phyloP scores from a whole-genome alignment of 768 basidiomycete species.

The Chalciporus pseudorubinellus region DNA sequence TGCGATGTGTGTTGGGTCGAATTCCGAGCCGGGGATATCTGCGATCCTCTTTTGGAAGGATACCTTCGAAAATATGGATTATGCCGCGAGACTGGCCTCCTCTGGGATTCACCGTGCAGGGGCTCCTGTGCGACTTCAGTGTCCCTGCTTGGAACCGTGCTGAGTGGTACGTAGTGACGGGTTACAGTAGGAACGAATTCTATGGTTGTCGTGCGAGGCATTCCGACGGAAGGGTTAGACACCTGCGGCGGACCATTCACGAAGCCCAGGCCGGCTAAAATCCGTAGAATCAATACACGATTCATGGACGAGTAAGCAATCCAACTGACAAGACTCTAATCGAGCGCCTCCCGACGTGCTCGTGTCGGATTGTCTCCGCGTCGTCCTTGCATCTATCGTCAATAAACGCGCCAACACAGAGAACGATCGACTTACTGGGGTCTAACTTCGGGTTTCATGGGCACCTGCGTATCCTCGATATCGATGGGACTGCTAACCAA shows the following conservation, averaged over 20 bases:
- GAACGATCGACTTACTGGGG: slow-evolving; percentile 11
- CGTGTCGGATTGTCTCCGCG: slow-evolving; percentile 37
- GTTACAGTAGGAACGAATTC: slow-evolving; percentile 48
- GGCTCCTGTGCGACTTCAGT: slow-evolving; percentile 11
- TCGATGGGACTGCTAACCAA: neutral
- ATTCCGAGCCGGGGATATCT: slow-evolving; percentile 14
- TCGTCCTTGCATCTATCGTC: slow-evolving; percentile 2
- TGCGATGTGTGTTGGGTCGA: slow-evolving; percentile 14
- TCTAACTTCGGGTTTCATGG: neutral
- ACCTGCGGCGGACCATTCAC: slow-evolving; percentile 2
- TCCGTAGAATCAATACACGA: slow-evolving; percentile 1
- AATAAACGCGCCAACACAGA: neutral
- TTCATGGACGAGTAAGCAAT: neutral
- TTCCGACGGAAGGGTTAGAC: slow-evolving; percentile 12
- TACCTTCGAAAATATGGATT: slow-evolving; percentile 15
- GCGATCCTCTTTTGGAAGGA: slow-evolving; percentile 11
- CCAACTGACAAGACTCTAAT: slow-evolving; percentile 10
- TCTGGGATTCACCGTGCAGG: slow-evolving; percentile 5
- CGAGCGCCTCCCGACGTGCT: slow-evolving; percentile 14
- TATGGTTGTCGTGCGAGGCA: slow-evolving; percentile 45
- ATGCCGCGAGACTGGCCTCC: slow-evolving; percentile 7
- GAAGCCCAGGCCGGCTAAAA: slow-evolving; percentile 10
- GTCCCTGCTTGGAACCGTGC: slow-evolving; percentile 27
- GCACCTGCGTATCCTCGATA: neutral
- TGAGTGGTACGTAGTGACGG: slow-evolving; percentile 24